Base-by-base conservation (phyloP, 2,329 filamentous ascomycete species). In the Fusarium guadeloupense region DNA sequence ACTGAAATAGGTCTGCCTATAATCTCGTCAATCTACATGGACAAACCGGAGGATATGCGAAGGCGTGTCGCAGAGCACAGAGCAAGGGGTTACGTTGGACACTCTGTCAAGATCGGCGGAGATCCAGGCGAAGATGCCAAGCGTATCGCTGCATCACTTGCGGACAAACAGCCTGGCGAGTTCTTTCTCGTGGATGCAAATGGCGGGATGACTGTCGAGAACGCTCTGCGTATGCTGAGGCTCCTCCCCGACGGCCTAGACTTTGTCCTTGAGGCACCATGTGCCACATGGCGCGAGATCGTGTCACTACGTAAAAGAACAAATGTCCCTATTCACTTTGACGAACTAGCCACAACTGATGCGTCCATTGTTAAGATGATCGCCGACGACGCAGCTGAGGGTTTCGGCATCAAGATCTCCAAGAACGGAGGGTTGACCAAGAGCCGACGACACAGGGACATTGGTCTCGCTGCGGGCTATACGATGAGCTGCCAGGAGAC, bases 111-210 rank as follows among this genome's bases (percentile, higher is more conserved):
- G 39, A 59, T 67, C 9, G 49, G 53, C 1, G 50, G 61, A 19
- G 61, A 63, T 14, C 52, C 61, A 3, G 43, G 17, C 3, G 35
- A 38, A 9, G 52, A 67, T 21, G 62, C 54, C 14, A 39, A 39
- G 9, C 48, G 62, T 12, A 66, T 68, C 21, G 16, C 45, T 21
- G 64, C 55, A 7, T 61, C 62, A 0, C 40, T 68, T 9, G 49
- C 51, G 2, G 59, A 64, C 17, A 66, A 61, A 13, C 25, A 56
- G 14, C 45, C 40, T 3, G 49, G 54, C 5, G 64, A 67, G 42
- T 63, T 63, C 63, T 67, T 64, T 35, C 40, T 63, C 3, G 49
- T 67, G 6, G 60, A 67, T 17, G 49, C 54, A 21, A 67, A 67
- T 20, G 42, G 64, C 9, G 45, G 54, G 4, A 45, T 67, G 47